phyloP scores from a whole-genome alignment of 192 early-diverging fungal genomes.

The Podila minutissima region DNA sequence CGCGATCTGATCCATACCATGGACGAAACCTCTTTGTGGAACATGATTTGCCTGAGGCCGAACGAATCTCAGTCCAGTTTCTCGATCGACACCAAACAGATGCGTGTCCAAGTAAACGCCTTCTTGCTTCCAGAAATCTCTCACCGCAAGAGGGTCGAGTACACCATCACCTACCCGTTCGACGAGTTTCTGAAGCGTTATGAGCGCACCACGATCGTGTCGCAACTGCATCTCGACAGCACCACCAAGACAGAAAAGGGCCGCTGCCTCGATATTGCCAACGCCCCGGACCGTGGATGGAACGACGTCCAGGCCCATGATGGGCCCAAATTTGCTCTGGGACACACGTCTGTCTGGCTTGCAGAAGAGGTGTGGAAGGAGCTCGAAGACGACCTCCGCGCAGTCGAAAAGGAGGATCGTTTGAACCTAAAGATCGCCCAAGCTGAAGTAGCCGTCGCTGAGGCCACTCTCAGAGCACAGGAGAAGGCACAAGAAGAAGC shows the following conservation, averaged over 20 bases:
- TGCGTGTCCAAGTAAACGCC: slow-evolving; percentile 75
- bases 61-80: slow-evolving; percentile 64
- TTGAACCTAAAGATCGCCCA: slow-evolving; percentile 53
- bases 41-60: slow-evolving; percentile 83
- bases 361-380: slow-evolving; percentile 72
- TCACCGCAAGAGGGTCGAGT: slow-evolving; percentile 72
- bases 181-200: slow-evolving; percentile 82
- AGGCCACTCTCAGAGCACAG: slow-evolving; percentile 46
- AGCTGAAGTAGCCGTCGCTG: slow-evolving; percentile 40
- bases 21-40: slow-evolving; percentile 81
- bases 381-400: slow-evolving; percentile 68
- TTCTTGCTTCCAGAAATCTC: slow-evolving; percentile 79
- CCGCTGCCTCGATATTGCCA: slow-evolving; percentile 27
- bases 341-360: slow-evolving; percentile 68
- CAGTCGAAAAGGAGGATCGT: slow-evolving; percentile 68
- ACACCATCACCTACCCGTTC: slow-evolving; percentile 74
- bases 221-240: slow-evolving; percentile 12
- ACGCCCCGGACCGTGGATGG: slow-evolving; percentile 34
- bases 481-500: slow-evolving; percentile 42
- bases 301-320: slow-evolving; percentile 56
- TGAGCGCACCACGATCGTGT: slow-evolving; percentile 56
- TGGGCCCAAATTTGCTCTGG: slow-evolving; percentile 60
- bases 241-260: slow-evolving; percentile 30
- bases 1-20: slow-evolving; percentile 85
- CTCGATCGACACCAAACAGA: slow-evolving; percentile 65